phyloP scores from a whole-genome alignment of 768 basidiomycete genomes.

The Cystobasidium ongulense region DNA sequence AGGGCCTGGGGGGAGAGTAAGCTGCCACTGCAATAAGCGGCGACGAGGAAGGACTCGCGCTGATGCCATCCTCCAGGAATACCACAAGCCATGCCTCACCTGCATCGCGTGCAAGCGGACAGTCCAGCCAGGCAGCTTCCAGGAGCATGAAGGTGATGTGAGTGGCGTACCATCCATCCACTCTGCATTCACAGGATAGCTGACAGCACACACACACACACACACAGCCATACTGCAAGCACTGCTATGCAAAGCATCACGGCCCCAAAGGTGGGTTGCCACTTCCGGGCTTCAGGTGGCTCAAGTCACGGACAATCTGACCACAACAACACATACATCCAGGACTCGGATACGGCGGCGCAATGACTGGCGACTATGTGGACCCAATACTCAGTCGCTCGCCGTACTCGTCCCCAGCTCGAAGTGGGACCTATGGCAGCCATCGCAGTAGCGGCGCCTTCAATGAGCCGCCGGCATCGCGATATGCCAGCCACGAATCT shows the following conservation, averaged over 20 bases:
- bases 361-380: conserved; percentile 27
- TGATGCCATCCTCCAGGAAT: no score
- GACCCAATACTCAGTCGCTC: conserved; percentile 30
- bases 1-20: conserved; percentile 80
- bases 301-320: no score
- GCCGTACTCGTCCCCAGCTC: conserved; percentile 6
- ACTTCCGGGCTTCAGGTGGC: conserved; percentile 11
- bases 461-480: background rate
- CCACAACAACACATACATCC: no score
- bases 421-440: background rate
- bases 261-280: conserved; percentile 46
- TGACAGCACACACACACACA: no score
- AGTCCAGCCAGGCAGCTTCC: conserved; percentile 64
- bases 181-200: no score
- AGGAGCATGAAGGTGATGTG: conserved; percentile 78
- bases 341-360: conserved; percentile 31
- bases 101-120: conserved; percentile 69
- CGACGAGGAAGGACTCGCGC: no score
- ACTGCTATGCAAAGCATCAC: conserved; percentile 70
- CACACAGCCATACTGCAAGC: conserved; percentile 55
- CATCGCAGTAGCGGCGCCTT: background rate
- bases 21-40: conserved; percentile 32
- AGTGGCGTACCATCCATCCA: conserved; percentile 43
- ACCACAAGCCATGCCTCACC: conserved; percentile 62
- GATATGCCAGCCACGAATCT: background rate